phyloP scores from a whole-genome alignment of 2,329 filamentous ascomycete genomes.

The Fusarium pininemorale region DNA sequence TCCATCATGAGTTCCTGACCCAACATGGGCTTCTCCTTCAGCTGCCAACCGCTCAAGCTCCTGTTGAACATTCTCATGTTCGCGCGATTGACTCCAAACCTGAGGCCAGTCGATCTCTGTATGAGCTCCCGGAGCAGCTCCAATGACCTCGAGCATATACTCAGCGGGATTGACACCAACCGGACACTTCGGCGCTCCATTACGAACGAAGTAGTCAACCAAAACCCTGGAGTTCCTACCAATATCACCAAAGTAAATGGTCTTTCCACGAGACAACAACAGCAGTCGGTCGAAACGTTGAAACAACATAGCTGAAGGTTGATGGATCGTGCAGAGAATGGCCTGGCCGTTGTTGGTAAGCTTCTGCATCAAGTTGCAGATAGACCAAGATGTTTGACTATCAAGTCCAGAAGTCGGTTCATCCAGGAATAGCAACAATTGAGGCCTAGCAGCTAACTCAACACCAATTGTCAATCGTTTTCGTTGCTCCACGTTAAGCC shows the following conservation, averaged over 20 bases:
- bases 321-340: constrained; percentile 61
- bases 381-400: constrained; percentile 68
- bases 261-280: constrained; percentile 68
- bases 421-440: constrained; percentile 66
- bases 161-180: constrained; percentile 71
- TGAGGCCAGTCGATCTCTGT: constrained; percentile 51
- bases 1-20: background rate
- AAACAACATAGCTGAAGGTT: constrained; percentile 60
- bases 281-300: constrained; percentile 65
- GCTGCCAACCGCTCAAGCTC: constrained; percentile 46
- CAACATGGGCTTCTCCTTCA: background rate
- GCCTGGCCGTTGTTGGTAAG: constrained; percentile 62
- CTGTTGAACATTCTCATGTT: constrained; percentile 45
- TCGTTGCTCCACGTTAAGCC: constrained; percentile 66
- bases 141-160: constrained; percentile 66
- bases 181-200: constrained; percentile 65
- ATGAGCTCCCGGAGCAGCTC: constrained; percentile 60
- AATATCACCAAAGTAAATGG: constrained; percentile 73
- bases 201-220: constrained; percentile 68
- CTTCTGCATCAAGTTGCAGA: constrained; percentile 66
- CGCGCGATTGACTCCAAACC: constrained; percentile 48
- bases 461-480: constrained; percentile 68
- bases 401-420: constrained; percentile 69
- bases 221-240: constrained; percentile 64
- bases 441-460: constrained; percentile 61